Percentiles rank a stretch among this genome's conserved stretches.
These are phyloP conservation scores for Sporothrix humicola DNA, from an alignment of 2,329 filamentous ascomycete genomes.

Conservation along the genomic window DNA sequence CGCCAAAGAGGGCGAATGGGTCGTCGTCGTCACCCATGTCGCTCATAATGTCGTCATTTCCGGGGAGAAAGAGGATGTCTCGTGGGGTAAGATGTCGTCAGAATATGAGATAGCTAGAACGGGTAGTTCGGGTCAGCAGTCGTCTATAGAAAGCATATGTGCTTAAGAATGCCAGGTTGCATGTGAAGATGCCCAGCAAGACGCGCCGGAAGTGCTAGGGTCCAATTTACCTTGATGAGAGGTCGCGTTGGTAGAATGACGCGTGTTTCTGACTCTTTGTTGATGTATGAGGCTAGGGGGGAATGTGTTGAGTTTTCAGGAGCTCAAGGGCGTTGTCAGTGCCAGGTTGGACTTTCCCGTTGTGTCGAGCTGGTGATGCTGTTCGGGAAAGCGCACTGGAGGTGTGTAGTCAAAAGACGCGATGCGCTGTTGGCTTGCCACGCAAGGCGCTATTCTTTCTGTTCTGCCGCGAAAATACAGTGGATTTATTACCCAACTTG, in stretches of 20 bases:
- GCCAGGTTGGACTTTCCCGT: background rate
- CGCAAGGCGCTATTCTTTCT: background rate
- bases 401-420: background rate
- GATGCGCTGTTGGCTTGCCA: slow-evolving; percentile 4
- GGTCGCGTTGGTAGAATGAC: background rate
- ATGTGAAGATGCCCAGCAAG: background rate
- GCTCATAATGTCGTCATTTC: slow-evolving; percentile 19
- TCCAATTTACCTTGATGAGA: background rate
- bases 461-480: slow-evolving; percentile 4
- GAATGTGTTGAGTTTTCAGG: background rate
- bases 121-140: background rate
- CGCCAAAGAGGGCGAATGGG: slow-evolving; percentile 24
- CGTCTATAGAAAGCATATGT: background rate
- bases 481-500: background rate
- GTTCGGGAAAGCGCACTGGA: slow-evolving; percentile 10
- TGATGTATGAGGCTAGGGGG: background rate
- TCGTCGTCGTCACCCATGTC: slow-evolving; percentile 26
- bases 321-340: background rate
- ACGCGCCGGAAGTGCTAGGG: background rate
- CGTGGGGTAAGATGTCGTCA: background rate
- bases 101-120: background rate
- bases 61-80: background rate
- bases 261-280: background rate
- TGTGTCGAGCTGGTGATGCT: background rate
- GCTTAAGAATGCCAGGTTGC: background rate